Percentiles rank a stretch among this genome's conserved stretches.
Evolutionary conservation across 495 filamentous ascomycete genomes (phyloP).

Genomic region (Bryoglossum gracile): DNA sequence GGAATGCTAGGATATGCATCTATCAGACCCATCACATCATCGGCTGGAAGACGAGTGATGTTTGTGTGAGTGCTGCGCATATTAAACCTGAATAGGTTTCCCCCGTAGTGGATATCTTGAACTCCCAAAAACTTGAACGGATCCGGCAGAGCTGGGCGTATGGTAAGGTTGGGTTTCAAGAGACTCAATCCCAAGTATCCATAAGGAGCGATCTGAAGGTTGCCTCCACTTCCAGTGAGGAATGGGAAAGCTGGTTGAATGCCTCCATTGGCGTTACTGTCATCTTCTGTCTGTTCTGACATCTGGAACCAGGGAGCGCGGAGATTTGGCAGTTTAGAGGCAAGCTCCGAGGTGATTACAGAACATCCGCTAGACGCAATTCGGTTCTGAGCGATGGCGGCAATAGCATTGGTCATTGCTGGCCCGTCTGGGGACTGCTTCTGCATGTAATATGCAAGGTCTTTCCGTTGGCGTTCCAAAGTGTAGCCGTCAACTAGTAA

Average conservation of each 20-base stretch:
- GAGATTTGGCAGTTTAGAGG: constrained; percentile 39
- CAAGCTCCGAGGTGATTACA: constrained; percentile 42
- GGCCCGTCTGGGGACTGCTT: constrained; percentile 48
- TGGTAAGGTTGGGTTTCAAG: constrained; percentile 36
- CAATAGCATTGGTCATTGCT: constrained; percentile 51
- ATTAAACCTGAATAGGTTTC: constrained; percentile 50
- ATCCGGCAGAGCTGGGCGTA: constrained; percentile 44
- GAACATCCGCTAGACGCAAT: constrained; percentile 45
- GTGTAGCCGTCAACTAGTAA: constrained; percentile 43
- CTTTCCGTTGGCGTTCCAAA: constrained; percentile 35
- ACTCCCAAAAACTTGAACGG: constrained; percentile 48
- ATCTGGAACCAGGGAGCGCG: constrained; percentile 52
- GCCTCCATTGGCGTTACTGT: constrained; percentile 54
- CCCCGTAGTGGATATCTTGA: constrained; percentile 61
- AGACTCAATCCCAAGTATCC: constrained; percentile 44
- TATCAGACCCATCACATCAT: constrained; percentile 31
- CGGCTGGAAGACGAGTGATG: constrained; percentile 40
- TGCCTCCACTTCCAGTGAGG: constrained; percentile 49
- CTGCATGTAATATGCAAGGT: constrained; percentile 47
- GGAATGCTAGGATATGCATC: constrained; percentile 30
- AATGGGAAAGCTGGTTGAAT: constrained; percentile 50
- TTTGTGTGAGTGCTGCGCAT: constrained; percentile 61
- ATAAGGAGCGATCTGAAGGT: constrained; percentile 42
- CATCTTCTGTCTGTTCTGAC: constrained; percentile 62
- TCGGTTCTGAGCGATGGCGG: constrained; percentile 42